A percentile compares a stretch with the other conserved stretches of the same genome.
Conservation (phyloP, 345 rosid species). For the Heritiera littoralis region DNA sequence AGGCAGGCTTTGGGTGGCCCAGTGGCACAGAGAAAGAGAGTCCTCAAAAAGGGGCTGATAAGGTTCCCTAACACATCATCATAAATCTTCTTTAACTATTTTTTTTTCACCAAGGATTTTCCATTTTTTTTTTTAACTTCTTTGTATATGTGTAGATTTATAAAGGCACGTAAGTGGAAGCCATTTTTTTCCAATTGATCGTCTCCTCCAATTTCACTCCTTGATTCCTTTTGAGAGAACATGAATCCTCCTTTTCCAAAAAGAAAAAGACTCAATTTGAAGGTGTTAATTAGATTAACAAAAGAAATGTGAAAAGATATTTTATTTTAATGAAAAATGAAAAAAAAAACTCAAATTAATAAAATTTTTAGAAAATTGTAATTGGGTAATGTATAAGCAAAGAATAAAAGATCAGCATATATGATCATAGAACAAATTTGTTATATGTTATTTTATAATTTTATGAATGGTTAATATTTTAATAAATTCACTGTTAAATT, state of each 20-base stretch:
- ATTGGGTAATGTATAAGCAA: too few relatives aligned
- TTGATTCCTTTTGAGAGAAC: not conserved
- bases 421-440: too few relatives aligned
- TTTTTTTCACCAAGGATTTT: not conserved
- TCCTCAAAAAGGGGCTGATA: not conserved
- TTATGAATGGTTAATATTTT: too few relatives aligned
- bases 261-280: not conserved
- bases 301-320: not conserved
- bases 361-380: not conserved
- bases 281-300: not conserved
- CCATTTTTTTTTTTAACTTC: not conserved
- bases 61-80: conserved; percentile 14
- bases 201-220: not conserved
- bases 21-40: not conserved
- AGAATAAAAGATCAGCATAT: too few relatives aligned
- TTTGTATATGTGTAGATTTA: not conserved
- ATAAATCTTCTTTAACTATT: not conserved
- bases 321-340: not conserved
- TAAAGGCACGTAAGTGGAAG: not conserved
- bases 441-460: too few relatives aligned
- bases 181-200: not conserved
- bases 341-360: not conserved
- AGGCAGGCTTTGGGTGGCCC: conserved; percentile 9
- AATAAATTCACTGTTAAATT: too few relatives aligned
- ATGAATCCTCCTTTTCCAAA: not conserved